A percentile compares a stretch with the other conserved stretches of the same genome.
These are phyloP conservation scores for Aureobasidium sp. DNA, from an alignment of 2,329 filamentous ascomycete genomes.

Conservation along the genomic window DNA sequence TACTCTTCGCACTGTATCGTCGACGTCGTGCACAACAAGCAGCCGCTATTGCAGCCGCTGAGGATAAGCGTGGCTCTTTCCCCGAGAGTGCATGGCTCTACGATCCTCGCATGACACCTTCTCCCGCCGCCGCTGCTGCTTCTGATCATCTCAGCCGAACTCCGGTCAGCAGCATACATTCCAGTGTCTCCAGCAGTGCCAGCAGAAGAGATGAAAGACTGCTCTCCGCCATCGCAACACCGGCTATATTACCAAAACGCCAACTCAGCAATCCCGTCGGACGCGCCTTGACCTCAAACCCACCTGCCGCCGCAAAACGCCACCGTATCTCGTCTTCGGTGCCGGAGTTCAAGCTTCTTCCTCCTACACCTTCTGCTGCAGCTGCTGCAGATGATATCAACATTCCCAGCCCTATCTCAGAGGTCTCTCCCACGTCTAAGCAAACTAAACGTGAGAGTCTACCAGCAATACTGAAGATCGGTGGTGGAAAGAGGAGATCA, in stretches of 20 bases:
- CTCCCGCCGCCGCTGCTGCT: neutral
- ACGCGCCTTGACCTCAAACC: neutral
- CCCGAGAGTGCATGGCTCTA: constrained; percentile 8
- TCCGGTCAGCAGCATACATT: neutral
- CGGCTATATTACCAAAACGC: neutral
- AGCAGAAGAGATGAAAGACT: neutral
- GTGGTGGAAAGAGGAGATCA: neutral
- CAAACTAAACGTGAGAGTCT: neutral
- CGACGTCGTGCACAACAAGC: neutral
- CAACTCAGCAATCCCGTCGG: neutral
- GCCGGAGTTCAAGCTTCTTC: neutral
- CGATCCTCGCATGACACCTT: constrained; percentile 1
- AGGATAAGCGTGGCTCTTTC: neutral
- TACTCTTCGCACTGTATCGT: constrained; percentile 1
- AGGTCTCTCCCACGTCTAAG: neutral
- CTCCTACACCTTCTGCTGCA: neutral
- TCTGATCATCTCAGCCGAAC: neutral
- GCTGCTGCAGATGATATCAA: neutral
- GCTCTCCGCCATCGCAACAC: neutral
- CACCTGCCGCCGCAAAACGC: neutral
- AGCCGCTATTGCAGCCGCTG: neutral
- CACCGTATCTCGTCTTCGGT: neutral
- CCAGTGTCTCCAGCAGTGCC: neutral
- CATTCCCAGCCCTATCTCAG: neutral
- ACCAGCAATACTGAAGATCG: neutral